Evolutionary conservation across 1,139 yeast genomes (phyloP), one percentile per base, ranked within the genome.

Genomic region (Debaryomyces fabryi): DNA sequence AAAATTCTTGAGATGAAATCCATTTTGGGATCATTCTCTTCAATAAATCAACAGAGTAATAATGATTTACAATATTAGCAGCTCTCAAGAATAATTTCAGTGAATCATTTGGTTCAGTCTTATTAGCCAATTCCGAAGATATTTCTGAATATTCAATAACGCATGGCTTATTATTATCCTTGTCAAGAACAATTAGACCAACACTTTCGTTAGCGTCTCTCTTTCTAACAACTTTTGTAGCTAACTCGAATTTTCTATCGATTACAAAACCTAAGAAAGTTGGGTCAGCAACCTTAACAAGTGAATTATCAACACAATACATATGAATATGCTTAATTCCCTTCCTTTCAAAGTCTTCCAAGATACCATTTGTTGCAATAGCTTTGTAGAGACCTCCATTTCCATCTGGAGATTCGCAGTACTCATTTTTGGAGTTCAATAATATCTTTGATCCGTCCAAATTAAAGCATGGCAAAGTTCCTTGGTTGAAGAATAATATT

Each of bases 381-480:
- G 97, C 98, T 62, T 84, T 86, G 72, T 95, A 95, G 49, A 95
- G 75, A 1, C 99, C 99, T 49, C 99, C 99, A 65, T 95, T 95
- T 2, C 99, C 99, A 67, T 95, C 98, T 2, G 99, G 99, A 10
- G 97, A 89, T 59, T 88, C 88, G 33, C 92, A 85, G 42, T 89
- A 78, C 42, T 76, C 69, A 42, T 71, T 62, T 45, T 78, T 72
- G 6, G 81, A 65, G 52, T 82, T 83, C 59, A 91, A 60, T 50
- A 92, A 76, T 57, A 95, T 81, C 62, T 86, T 81, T 24, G 76
- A 62, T 32, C 98, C 99, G 30, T 81, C 81, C 45, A 73, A 61
- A 58, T 83, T 81, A 58, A 95, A 83, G 56, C 98, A 96, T 15
- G 99, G 99, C 53, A 95, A 75, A 2, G 95, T 89, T 13, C 99